These are phyloP conservation scores for Durusdinium trenchii DNA, from an alignment of 73 alveolate genomes.

Conservation along the genomic window DNA sequence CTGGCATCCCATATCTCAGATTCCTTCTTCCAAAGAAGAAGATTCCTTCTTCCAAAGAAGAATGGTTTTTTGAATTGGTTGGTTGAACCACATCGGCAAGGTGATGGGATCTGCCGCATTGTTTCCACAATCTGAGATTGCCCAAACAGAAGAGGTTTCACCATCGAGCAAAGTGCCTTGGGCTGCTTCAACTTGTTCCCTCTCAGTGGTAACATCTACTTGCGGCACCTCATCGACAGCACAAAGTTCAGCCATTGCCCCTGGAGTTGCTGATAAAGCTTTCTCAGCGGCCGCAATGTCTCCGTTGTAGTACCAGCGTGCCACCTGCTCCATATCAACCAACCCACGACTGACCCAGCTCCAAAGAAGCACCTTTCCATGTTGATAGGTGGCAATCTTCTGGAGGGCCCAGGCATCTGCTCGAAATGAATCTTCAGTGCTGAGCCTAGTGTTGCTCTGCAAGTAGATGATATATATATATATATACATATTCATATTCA, in stretches of 20 bases:
- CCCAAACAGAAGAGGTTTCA: neutral
- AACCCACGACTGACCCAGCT: neutral
- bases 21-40: neutral
- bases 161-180: neutral
- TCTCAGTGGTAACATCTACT: neutral
- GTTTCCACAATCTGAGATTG: neutral
- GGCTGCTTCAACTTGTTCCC: neutral
- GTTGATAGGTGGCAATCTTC: neutral
- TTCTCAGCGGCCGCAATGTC: neutral
- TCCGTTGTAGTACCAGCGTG: neutral
- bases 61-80: neutral
- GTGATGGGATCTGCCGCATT: neutral
- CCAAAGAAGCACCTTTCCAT: neutral
- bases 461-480: no score
- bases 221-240: neutral
- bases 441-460: no score
- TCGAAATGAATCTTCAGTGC: neutral
- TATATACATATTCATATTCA: no score
- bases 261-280: neutral
- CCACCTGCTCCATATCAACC: neutral
- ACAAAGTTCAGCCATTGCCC: neutral
- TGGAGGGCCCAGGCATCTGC: neutral
- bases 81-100: neutral
- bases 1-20: neutral
- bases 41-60: neutral